Evolutionary conservation across 192 early-diverging fungal species (phyloP), one percentile per base, ranked within the genome.

Genomic region (Coemansia sp.): DNA sequence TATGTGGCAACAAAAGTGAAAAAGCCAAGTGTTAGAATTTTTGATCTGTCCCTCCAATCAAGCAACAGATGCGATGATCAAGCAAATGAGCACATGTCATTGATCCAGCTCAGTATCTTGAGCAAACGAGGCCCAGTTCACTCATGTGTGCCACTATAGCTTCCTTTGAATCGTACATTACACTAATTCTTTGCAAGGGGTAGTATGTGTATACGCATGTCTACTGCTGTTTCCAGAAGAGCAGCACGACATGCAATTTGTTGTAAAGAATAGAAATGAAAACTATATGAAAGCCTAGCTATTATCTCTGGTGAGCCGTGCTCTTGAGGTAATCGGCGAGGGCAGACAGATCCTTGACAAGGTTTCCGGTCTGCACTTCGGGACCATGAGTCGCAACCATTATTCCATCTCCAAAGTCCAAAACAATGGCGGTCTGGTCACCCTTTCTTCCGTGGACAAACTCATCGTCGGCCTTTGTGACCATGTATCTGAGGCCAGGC

Each of bases 401-500:
- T n/a, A 57, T 22, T 7, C 55, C 64, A 11, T 12, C n/a, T 5
- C n/a, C 6, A 41, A 57, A 48, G 43, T 49, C 27, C 25, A 63
- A 27, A 35, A 59, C 19, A 37, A 59, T 11, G 49, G 39, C 61
- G 55, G 55, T 60, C 3, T 59, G 83, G 80, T 64, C 71, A 77
- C 88, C 89, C 83, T 87, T 73, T 79, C 92, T 95, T 68, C 87
- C 93, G 59, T 92, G 92, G 67, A 95, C 88, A 57, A 70, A 79
- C 17, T 84, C 78, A 29, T 87, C 87, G 60, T 85, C 84, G 38
- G 85, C 87, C 51, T 79, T 73, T 43, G 90, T 76, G 48, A 87
- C 81, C 59, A 97, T 78, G 73, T 88, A 93, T 87, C 94, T 95
- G 29, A 65, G 70, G 70, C 86, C 86, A 32, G 69, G 82, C 23